Percentiles rank a stretch among this genome's conserved stretches.
Conservation (phyloP, 140 eudicot genomes). For the Anethum foeniculum region DNA sequence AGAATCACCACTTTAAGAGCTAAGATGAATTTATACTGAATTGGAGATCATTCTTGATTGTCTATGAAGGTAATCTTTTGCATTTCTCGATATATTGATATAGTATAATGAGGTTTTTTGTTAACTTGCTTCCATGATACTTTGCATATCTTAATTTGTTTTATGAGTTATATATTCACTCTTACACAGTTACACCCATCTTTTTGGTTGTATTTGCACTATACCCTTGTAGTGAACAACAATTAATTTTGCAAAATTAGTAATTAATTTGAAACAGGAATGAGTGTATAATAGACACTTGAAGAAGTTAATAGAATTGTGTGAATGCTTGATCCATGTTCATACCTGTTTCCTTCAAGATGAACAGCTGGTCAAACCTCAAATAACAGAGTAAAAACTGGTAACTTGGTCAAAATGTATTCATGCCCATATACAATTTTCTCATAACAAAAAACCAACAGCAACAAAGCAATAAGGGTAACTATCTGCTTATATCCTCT, state of each 20-base stretch:
- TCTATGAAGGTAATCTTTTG: slow-evolving; percentile 8
- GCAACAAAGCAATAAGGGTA: neutral
- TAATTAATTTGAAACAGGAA: neutral
- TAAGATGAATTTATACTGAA: neutral
- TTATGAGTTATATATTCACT: neutral
- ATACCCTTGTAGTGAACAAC: neutral
- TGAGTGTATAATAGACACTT: neutral
- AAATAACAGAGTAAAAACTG: neutral
- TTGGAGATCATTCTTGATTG: neutral
- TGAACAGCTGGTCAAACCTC: neutral
- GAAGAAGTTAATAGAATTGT: neutral
- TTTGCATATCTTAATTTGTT: neutral
- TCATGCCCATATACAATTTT: neutral
- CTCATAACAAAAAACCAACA: neutral
- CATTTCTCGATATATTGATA: neutral
- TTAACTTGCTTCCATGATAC: neutral
- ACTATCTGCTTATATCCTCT: neutral
- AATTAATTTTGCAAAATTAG: neutral
- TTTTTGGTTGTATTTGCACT: neutral
- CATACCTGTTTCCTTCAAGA: neutral
- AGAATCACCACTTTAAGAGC: neutral
- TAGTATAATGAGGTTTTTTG: neutral
- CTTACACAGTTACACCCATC: neutral
- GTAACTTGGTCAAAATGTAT: neutral
- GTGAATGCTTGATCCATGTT: neutral